Conservation (phyloP, 2,329 filamentous ascomycete species). For the Alternaria gansuensis region DNA sequence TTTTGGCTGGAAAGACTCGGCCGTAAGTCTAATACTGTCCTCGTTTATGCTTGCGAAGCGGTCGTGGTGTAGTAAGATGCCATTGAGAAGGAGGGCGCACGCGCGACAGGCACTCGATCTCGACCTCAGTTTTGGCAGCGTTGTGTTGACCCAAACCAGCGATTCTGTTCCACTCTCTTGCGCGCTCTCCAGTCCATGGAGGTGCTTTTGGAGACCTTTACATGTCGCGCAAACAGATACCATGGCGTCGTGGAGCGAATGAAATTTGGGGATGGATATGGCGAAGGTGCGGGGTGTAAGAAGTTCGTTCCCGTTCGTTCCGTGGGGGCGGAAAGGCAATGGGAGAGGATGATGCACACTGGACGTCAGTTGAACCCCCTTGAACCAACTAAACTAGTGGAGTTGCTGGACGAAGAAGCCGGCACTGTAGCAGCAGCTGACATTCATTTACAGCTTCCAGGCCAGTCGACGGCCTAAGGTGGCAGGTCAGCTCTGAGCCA, state of each 20-base stretch:
- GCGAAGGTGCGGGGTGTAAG: conserved; percentile 17
- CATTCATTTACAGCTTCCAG: conserved; percentile 20
- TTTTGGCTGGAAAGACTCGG: conserved; percentile 38
- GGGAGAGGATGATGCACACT: conserved; percentile 17
- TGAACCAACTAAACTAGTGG: conserved; percentile 14
- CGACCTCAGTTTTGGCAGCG: conserved; percentile 40
- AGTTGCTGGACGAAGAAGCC: conserved; percentile 1
- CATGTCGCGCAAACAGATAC: conserved; percentile 47
- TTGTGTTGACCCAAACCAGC: conserved; percentile 41
- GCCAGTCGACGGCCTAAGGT: neutral
- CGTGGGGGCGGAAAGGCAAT: conserved; percentile 23
- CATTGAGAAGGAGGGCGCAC: conserved; percentile 48
- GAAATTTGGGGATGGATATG: conserved; percentile 8
- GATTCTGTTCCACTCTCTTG: conserved; percentile 29
- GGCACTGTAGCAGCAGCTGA: conserved; percentile 20
- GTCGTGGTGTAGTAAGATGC: conserved; percentile 46
- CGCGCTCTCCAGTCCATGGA: conserved; percentile 28
- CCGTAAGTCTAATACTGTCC: conserved; percentile 37
- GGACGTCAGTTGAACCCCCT: conserved; percentile 16
- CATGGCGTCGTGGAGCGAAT: conserved; percentile 29
- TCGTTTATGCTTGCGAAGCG: conserved; percentile 40
- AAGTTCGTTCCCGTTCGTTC: conserved; percentile 20
- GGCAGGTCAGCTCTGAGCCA: conserved; percentile 16
- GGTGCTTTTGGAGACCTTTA: conserved; percentile 47
- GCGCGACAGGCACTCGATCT: conserved; percentile 45